Conservation (phyloP, 2,329 filamentous ascomycete genomes). For the Pseudogymnoascus sp. region DNA sequence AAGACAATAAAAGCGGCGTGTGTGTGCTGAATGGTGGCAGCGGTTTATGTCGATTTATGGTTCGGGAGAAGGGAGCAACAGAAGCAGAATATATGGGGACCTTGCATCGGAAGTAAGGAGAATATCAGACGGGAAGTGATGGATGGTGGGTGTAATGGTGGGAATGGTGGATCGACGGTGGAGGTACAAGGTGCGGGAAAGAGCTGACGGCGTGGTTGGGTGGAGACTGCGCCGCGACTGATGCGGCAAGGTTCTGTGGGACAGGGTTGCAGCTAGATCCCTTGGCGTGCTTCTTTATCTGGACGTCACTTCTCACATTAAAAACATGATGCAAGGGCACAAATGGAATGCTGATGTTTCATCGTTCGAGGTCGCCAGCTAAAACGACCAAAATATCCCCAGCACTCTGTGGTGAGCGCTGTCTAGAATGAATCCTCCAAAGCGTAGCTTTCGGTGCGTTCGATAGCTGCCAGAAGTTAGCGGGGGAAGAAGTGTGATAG, state of each 20-base stretch:
- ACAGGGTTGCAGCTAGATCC: neutral
- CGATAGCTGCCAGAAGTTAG: neutral
- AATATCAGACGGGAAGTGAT: neutral
- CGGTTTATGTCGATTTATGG: neutral
- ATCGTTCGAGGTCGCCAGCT: neutral
- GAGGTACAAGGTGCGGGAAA: slow-evolving; percentile 1
- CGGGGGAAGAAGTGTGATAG: neutral
- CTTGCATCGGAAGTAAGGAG: neutral
- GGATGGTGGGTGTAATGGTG: neutral
- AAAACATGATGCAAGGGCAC: neutral
- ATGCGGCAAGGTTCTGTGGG: neutral
- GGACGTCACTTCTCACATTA: slow-evolving; percentile 3
- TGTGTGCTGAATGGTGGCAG: neutral
- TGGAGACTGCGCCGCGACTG: neutral
- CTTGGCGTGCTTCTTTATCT: slow-evolving; percentile 6
- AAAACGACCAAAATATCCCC: neutral
- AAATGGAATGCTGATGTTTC: neutral
- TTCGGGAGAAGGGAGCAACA: neutral
- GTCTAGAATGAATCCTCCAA: neutral
- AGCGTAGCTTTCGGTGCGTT: neutral
- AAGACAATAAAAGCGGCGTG: neutral
- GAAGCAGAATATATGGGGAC: neutral
- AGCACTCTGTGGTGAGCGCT: neutral
- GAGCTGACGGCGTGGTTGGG: neutral
- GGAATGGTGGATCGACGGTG: neutral